These are phyloP conservation scores for Pholiota conissans DNA, from an alignment of 768 basidiomycete genomes.

Conservation along the genomic window DNA sequence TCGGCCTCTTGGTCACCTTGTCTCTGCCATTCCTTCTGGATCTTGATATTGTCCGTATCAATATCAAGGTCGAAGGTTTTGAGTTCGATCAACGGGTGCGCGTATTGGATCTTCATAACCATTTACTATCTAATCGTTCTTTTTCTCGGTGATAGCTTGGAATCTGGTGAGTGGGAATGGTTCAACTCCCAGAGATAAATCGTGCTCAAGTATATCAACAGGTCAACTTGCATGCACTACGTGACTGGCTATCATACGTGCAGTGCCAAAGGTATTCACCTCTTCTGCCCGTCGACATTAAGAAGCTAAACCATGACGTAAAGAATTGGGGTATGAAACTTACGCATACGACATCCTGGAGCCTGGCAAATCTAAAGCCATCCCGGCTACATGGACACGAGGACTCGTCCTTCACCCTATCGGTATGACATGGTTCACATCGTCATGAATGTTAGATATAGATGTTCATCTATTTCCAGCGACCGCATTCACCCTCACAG, in stretches of 20 bases:
- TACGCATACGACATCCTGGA: too few relatives aligned
- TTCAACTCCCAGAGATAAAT: neutral
- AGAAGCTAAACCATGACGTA: neutral
- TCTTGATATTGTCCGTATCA: neutral
- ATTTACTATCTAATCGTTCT: neutral
- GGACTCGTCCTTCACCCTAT: constrained; percentile 1
- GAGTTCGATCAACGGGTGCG: too few relatives aligned
- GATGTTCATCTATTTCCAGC: neutral
- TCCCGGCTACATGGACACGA: neutral
- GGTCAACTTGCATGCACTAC: neutral
- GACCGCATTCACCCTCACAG: neutral
- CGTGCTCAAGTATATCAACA: neutral
- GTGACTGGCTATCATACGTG: neutral
- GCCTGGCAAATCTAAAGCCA: neutral
- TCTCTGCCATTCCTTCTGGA: neutral
- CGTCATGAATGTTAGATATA: neutral
- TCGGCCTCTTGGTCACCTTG: neutral
- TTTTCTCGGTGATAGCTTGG: neutral
- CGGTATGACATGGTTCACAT: neutral
- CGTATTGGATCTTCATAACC: neutral
- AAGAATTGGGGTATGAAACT: neutral
- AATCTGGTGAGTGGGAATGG: neutral
- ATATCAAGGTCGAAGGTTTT: too few relatives aligned
- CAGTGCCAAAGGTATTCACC: neutral
- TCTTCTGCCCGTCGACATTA: neutral